A percentile compares a stretch with the other conserved stretches of the same genome.
Evolutionary conservation across 176 grass and related monocot genomes (phyloP).

Genomic region (Eremochloa ophiuroides): DNA sequence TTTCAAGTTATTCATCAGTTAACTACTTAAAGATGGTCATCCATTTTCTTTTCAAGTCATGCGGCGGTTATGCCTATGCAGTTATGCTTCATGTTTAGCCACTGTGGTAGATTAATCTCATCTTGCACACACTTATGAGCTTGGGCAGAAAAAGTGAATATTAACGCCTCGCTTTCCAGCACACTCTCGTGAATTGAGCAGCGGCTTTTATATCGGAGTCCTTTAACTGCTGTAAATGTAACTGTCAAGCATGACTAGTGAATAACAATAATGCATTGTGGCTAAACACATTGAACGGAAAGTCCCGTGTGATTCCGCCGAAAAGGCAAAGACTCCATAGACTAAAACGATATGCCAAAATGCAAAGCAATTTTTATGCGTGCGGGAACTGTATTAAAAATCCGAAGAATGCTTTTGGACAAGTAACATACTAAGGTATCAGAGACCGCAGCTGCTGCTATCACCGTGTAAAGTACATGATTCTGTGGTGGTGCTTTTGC

Average conservation of each 20-base stretch:
- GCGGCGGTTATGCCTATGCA: background rate
- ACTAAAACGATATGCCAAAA: background rate
- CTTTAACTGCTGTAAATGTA: background rate
- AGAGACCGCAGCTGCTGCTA: background rate
- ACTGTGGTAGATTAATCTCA: background rate
- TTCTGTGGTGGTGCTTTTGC: conserved; percentile 6
- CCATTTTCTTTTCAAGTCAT: conserved; percentile 11
- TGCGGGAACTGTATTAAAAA: background rate
- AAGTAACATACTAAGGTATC: background rate
- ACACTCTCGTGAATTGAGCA: background rate
- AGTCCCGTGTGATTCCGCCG: background rate
- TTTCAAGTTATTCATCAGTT: background rate
- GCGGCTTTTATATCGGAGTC: background rate
- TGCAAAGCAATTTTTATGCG: background rate
- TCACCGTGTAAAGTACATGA: conserved; percentile 24
- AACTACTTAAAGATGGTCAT: background rate
- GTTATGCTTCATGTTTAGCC: background rate
- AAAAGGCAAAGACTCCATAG: background rate
- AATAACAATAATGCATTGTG: background rate
- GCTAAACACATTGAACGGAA: background rate
- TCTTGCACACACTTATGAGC: background rate
- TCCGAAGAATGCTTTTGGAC: background rate
- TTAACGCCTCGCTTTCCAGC: background rate
- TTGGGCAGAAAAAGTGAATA: background rate
- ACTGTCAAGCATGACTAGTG: background rate